These are phyloP conservation scores for Leptographium wingfieldii DNA, from an alignment of 2,329 filamentous ascomycete species.

Conservation along the genomic window DNA sequence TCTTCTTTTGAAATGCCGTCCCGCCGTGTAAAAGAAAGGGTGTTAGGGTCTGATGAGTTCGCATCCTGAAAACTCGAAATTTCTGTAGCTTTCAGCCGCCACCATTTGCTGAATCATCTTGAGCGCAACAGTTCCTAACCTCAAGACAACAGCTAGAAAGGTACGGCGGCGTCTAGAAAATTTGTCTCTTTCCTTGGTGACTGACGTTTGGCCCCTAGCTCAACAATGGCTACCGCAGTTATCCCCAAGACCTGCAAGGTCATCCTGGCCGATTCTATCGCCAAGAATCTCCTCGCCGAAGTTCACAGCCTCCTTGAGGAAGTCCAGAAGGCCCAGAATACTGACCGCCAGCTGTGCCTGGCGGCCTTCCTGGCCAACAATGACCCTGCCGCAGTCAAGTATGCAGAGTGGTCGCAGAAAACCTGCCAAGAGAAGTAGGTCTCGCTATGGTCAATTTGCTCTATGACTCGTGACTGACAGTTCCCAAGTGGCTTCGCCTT, in stretches of 20 bases:
- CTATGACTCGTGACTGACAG: not conserved
- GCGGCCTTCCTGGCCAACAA: conserved; percentile 87
- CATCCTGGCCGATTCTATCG: conserved; percentile 75
- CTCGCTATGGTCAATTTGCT: not conserved
- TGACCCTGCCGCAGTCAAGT: conserved; percentile 83
- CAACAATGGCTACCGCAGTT: conserved; percentile 26
- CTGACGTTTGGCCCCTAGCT: not conserved
- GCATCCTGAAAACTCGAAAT: not conserved
- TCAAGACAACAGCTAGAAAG: not conserved
- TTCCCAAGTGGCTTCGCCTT: conserved; percentile 70
- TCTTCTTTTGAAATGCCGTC: not conserved
- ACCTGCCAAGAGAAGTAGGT: conserved; percentile 91
- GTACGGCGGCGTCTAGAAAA: not conserved
- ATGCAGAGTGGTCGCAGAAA: conserved; percentile 95
- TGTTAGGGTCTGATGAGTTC: not conserved
- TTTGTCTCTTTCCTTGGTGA: not conserved
- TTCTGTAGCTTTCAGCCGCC: not conserved
- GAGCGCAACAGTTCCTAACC: not conserved
- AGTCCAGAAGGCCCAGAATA: conserved; percentile 41
- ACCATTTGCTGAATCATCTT: not conserved
- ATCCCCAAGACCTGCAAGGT: conserved; percentile 75
- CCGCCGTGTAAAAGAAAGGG: not conserved
- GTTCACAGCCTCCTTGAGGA: conserved; percentile 63
- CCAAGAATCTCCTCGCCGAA: conserved; percentile 67
- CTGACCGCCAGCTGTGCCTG: conserved; percentile 51